Evolutionary conservation across 345 rosid species (phyloP), one percentile per base, ranked within the genome.

Genomic region (Leavenworthia alabamica): DNA sequence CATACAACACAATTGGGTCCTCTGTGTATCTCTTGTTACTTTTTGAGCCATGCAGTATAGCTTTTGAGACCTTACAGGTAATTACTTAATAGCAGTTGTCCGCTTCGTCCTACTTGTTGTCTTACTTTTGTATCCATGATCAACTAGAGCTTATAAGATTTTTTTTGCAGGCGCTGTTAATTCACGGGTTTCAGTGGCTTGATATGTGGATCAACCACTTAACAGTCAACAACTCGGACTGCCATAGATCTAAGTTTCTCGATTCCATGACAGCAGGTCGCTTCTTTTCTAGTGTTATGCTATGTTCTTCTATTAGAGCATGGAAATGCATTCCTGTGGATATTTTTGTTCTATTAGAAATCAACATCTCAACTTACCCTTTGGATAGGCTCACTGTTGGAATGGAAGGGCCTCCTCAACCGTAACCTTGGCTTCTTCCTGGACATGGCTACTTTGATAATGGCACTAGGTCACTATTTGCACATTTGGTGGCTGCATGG

Each of bases 401-500:
- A 93, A 77, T 93, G 97, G 94, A 93, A 93, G 78, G 85, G 96
- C 63, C 73, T 81, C 75, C 90, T 93, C 70, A 80, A 81, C 70
- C 81, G 95, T 57, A 86, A 93, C 79, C 67, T 89, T 65, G 99
- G 99, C n/a, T 93, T 93, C 81, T 67, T 70, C 74, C 81, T 93
- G 41, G 99, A 93, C 83, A 81, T 89, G 92, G 90, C 89, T 71
- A 84, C 97, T 42, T 73, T 93, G 67, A 65, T 85, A 60, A 85
- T 88, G 91, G 97, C 97, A 40, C 82, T 93, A 14, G 96, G 94
- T 70, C 99, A 93, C 71, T 93, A 93, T 70, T 39, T 86, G 72
- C 76, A 82, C 68, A 87, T 93, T 36, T 93, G 97, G 96, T 89
- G 96, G 96, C 86, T 93, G 51, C 97, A 78, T 75, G 97, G 99